Evolutionary conservation across 371 early-diverging fungal genomes (phyloP), one percentile per base, ranked within the genome.

Genomic region (Mucor indicus): DNA sequence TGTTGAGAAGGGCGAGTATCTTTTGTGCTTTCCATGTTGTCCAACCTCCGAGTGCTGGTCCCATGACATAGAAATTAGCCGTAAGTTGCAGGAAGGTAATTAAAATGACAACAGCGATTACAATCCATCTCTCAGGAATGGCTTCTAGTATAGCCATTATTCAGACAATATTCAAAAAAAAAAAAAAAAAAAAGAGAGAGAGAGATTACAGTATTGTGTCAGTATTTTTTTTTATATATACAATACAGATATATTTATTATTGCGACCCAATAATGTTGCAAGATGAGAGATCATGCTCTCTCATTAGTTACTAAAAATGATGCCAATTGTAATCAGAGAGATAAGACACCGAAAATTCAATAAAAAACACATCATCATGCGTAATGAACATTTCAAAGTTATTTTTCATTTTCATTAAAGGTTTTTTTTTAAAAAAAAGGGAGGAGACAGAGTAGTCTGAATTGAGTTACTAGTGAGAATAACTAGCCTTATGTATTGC

Each of bases 1-100:
- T 35, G 46, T 87, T 80, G 72, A 89, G 83, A 4, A 77, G 76
- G 12, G 54, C 61, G 16, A 83, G 67, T 15, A 75, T 64, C 32
- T 75, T 49, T 27, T 69, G 30, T 8, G 57, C 44, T 23, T 25
- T 36, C 1, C 41, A 15, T 6, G 48, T 53, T 2, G 41, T 24
- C 62, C 57, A 62, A 12, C 60, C 60, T n/a, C 60, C 60, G 15
- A 60, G 35, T 9, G 55, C 54, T 33, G 60, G 60, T 0, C 55
- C 60, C 11, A 62, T 13, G 20, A 61, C 38, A 44, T 48, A 48
- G 32, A 55, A 61, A 23, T 46, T 52, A 13, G 53, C 35, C 1
- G 56, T 53, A 15, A 30, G 11, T 45, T 55, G 56, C 25, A 61
- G 29, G 25, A 37, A 56, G 8, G 53, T 44, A 8, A 61, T 56